These are phyloP conservation scores for Fusarium buxicola DNA, from an alignment of 2,329 filamentous ascomycete genomes.

Conservation along the genomic window DNA sequence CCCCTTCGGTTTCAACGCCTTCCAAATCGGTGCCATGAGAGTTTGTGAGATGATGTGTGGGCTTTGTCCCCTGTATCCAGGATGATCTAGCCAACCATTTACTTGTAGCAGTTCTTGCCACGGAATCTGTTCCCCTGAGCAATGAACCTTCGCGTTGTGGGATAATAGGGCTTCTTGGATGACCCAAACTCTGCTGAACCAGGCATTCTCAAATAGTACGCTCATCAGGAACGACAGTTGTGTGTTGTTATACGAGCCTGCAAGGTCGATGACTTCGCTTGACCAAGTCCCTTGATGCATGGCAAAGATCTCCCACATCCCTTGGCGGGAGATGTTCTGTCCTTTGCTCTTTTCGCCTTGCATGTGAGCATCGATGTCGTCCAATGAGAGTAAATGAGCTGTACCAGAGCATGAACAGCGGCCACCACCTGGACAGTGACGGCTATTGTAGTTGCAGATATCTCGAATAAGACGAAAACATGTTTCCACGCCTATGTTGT, in stretches of 20 bases:
- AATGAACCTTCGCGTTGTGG: conserved; percentile 6
- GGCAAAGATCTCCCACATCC: conserved; percentile 27
- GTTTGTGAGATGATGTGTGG: conserved; percentile 19
- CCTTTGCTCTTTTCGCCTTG: not conserved
- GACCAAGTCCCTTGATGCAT: conserved; percentile 17
- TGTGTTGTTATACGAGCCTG: conserved; percentile 21
- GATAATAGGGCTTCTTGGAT: conserved; percentile 34
- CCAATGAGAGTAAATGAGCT: not conserved
- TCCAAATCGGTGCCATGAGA: conserved; percentile 36
- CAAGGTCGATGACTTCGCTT: conserved; percentile 24
- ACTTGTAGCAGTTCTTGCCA: conserved; percentile 32
- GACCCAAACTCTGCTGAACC: conserved; percentile 33
- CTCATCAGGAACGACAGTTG: conserved; percentile 33
- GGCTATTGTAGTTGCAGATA: conserved; percentile 26
- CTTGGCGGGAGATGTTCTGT: conserved; percentile 5
- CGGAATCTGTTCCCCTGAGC: not conserved
- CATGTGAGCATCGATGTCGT: not conserved
- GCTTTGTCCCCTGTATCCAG: conserved; percentile 8
- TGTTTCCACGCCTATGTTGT: conserved; percentile 7
- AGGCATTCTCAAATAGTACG: conserved; percentile 25
- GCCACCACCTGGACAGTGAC: conserved; percentile 5
- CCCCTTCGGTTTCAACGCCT: conserved; percentile 7
- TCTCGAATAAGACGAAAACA: conserved; percentile 23
- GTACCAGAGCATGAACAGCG: conserved; percentile 19
- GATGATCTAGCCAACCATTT: conserved; percentile 16